Evolutionary conservation across 768 basidiomycete species (phyloP).

Genomic region (Dendrothele bispora): DNA sequence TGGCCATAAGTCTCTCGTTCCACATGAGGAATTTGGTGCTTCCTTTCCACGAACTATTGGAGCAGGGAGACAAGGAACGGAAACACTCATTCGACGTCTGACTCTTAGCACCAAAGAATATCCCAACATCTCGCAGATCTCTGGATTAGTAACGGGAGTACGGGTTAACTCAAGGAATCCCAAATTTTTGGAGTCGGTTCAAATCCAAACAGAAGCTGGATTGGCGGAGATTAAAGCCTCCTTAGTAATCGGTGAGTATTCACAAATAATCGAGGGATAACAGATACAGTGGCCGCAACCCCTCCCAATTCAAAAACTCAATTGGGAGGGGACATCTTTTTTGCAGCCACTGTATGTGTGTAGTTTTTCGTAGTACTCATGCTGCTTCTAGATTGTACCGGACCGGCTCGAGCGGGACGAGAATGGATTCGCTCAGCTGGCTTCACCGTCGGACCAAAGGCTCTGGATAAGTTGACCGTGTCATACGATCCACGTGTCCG

Average conservation of each 20-base stretch:
- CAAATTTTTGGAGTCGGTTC: no score
- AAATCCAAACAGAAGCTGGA: no score
- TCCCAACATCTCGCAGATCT: conserved; percentile 17
- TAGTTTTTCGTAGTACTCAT: no score
- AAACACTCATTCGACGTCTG: conserved; percentile 19
- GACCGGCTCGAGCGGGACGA: conserved; percentile 12
- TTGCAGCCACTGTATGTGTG: not conserved
- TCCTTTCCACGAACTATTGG: conserved; percentile 9
- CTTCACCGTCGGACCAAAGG: not conserved
- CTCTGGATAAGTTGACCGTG: conserved; percentile 8
- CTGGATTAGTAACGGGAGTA: conserved; percentile 16
- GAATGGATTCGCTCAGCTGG: conserved; percentile 13
- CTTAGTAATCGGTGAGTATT: conserved; percentile 17
- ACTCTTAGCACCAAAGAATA: conserved; percentile 9
- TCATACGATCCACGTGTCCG: conserved; percentile 19
- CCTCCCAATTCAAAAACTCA: no score
- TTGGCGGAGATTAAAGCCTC: conserved; percentile 8
- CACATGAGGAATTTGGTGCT: no score
- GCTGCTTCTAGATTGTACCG: conserved; percentile 26
- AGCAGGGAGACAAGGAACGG: conserved; percentile 11
- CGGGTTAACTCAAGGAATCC: not conserved
- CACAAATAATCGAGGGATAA: not conserved
- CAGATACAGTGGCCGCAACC: no score
- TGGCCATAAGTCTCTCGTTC: no score
- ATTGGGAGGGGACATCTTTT: no score